phyloP scores from a whole-genome alignment of 2,329 filamentous ascomycete genomes.

The Monilinia fructigena region DNA sequence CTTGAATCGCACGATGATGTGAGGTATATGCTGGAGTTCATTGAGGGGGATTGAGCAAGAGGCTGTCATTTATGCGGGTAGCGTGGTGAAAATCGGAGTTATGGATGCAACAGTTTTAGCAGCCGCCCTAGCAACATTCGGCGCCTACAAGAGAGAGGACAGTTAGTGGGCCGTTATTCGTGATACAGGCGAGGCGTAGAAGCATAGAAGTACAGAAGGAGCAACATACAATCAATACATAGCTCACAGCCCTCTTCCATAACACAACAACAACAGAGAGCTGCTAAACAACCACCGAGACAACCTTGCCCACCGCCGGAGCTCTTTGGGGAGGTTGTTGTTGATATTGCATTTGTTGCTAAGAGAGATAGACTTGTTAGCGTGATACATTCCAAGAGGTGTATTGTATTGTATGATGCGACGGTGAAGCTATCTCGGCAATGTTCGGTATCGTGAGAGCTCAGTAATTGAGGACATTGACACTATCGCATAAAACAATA shows the following conservation, averaged over 20 bases:
- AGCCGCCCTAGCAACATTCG: conserved; percentile 19
- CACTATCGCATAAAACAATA: background rate
- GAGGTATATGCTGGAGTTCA: background rate
- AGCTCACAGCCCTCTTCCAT: conserved; percentile 53
- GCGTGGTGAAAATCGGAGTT: background rate
- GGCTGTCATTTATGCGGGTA: background rate
- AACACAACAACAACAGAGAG: conserved; percentile 52
- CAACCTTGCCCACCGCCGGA: conserved; percentile 45
- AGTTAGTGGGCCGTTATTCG: conserved; percentile 5
- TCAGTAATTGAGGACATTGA: background rate
- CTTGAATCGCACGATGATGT: background rate
- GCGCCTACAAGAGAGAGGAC: background rate
- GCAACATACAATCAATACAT: conserved; percentile 46
- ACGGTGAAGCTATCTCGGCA: background rate
- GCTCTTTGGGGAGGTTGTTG: conserved; percentile 45
- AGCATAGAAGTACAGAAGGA: background rate
- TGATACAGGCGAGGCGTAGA: background rate
- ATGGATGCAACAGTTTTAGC: background rate
- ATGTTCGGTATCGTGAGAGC: background rate
- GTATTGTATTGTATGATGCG: background rate
- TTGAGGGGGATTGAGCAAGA: background rate
- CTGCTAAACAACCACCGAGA: conserved; percentile 48
- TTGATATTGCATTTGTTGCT: conserved; percentile 47
- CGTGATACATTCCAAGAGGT: background rate
- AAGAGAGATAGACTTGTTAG: conserved; percentile 30